Percentiles rank a stretch among this genome's conserved stretches.
These are phyloP conservation scores for Scedosporium apiospermum DNA, from an alignment of 2,329 filamentous ascomycete species.

Conservation along the genomic window DNA sequence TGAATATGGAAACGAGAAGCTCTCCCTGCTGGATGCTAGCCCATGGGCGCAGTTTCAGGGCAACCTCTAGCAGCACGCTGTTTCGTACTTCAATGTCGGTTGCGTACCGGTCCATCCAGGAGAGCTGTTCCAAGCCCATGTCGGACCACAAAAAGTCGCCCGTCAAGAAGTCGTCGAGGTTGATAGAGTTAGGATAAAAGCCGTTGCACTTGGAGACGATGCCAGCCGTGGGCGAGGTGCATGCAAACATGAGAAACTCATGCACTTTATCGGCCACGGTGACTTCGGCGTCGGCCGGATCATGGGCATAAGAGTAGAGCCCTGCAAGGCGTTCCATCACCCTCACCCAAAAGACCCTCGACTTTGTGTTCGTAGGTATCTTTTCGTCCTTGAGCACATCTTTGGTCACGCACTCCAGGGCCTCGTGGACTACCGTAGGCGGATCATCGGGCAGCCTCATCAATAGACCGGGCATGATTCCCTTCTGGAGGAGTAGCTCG, in stretches of 20 bases:
- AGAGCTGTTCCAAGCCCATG: constrained; percentile 54
- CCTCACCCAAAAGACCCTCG: constrained; percentile 63
- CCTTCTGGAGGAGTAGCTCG: constrained; percentile 70
- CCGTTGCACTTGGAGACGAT: constrained; percentile 68
- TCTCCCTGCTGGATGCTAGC: constrained; percentile 73
- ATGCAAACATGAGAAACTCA: constrained; percentile 64
- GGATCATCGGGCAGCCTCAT: constrained; percentile 72
- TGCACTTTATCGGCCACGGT: constrained; percentile 62
- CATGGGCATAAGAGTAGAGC: constrained; percentile 55
- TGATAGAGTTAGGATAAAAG: constrained; percentile 71
- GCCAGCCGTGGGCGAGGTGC: constrained; percentile 64
- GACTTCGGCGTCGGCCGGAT: constrained; percentile 28
- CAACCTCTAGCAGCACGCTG: constrained; percentile 66
- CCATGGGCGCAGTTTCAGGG: constrained; percentile 73
- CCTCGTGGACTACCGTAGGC: constrained; percentile 63
- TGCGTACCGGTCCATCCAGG: constrained; percentile 59
- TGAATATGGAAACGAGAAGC: constrained; percentile 71
- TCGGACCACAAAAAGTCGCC: constrained; percentile 29
- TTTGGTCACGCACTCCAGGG: constrained; percentile 60
- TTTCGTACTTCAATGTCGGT: constrained; percentile 69
- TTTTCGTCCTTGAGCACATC: constrained; percentile 67
- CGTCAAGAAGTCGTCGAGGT: constrained; percentile 32
- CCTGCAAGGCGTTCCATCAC: constrained; percentile 63
- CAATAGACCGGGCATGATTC: constrained; percentile 74
- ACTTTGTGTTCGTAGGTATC: constrained; percentile 65